These are phyloP conservation scores for Psidium guajava DNA, from an alignment of 345 rosid genomes.

Conservation along the genomic window DNA sequence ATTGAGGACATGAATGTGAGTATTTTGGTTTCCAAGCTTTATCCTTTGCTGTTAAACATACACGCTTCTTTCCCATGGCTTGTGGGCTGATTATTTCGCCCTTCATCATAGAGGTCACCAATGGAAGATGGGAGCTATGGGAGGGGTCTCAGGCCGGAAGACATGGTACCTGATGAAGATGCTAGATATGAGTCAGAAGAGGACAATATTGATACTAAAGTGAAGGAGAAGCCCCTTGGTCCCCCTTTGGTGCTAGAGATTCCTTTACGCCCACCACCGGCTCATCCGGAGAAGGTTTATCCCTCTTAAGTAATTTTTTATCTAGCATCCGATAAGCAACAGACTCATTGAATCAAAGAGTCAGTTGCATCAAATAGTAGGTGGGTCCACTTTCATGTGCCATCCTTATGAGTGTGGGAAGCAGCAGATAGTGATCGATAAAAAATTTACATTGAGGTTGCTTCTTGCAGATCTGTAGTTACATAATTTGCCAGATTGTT, in stretches of 20 bases:
- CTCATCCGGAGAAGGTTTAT: conserved; percentile 60
- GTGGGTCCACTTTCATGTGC: neutral
- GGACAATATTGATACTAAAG: conserved; percentile 63
- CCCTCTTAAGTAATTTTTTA: neutral
- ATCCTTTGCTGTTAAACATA: neutral
- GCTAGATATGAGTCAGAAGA: conserved; percentile 70
- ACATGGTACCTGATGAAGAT: conserved; percentile 74
- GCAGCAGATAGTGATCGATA: neutral
- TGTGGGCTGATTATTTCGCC: conserved; percentile 1
- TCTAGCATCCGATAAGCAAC: neutral
- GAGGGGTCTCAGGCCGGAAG: conserved; percentile 60
- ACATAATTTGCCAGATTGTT: neutral
- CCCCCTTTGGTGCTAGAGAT: conserved; percentile 93
- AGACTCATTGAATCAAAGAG: neutral
- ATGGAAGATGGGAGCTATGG: conserved; percentile 70
- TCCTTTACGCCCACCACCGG: conserved; percentile 80
- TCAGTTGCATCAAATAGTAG: neutral
- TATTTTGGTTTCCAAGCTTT: neutral
- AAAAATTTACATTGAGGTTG: neutral
- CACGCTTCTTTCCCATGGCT: neutral
- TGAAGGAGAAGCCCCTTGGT: conserved; percentile 80
- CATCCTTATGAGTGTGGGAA: neutral
- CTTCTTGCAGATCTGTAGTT: neutral
- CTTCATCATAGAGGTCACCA: conserved; percentile 52
- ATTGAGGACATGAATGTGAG: conserved; percentile 63